A percentile compares a stretch with the other conserved stretches of the same genome.
Evolutionary conservation across 768 basidiomycete genomes (phyloP).

Genomic region (Lactarius sp.): DNA sequence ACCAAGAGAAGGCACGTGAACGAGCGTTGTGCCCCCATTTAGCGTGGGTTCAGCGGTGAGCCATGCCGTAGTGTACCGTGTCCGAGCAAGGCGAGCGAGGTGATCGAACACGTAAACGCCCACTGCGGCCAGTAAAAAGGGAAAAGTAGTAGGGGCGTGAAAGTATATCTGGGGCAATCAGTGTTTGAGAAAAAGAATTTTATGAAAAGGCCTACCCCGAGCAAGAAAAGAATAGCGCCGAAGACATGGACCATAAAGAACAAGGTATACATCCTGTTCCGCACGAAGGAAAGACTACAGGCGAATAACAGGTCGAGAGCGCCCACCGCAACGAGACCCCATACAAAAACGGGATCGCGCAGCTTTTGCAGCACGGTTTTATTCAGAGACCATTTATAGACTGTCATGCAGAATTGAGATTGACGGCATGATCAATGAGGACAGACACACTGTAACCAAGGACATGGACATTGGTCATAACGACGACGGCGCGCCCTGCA

Average conservation of each 20-base stretch:
- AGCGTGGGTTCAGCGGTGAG: slow-evolving; percentile 44
- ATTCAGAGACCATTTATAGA: slow-evolving; percentile 13
- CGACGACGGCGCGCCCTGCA: slow-evolving; percentile 39
- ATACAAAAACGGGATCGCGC: not conserved
- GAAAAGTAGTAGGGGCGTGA: slow-evolving; percentile 31
- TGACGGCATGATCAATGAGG: not conserved
- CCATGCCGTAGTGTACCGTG: slow-evolving; percentile 41
- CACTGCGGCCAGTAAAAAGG: slow-evolving; percentile 39
- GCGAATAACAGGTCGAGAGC: slow-evolving; percentile 37
- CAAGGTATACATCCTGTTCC: slow-evolving; percentile 40
- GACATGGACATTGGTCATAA: slow-evolving; percentile 41
- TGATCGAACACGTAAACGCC: slow-evolving; percentile 45
- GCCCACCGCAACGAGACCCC: slow-evolving; percentile 36
- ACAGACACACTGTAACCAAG: slow-evolving; percentile 37
- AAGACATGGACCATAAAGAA: slow-evolving; percentile 42
- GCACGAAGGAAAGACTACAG: slow-evolving; percentile 39
- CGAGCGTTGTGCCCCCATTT: slow-evolving; percentile 37
- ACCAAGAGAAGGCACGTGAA: slow-evolving; percentile 42
- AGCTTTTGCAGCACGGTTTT: not conserved
- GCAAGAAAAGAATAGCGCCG: slow-evolving; percentile 40
- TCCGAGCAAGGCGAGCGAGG: slow-evolving; percentile 42
- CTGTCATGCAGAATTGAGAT: slow-evolving; percentile 1
- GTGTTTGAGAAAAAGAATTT: not conserved
- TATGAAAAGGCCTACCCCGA: slow-evolving; percentile 26
- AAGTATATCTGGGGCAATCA: slow-evolving; percentile 23